Base-by-base conservation (phyloP, 1,284 basidiomycete species). In the Thecaphora thlaspeos region DNA sequence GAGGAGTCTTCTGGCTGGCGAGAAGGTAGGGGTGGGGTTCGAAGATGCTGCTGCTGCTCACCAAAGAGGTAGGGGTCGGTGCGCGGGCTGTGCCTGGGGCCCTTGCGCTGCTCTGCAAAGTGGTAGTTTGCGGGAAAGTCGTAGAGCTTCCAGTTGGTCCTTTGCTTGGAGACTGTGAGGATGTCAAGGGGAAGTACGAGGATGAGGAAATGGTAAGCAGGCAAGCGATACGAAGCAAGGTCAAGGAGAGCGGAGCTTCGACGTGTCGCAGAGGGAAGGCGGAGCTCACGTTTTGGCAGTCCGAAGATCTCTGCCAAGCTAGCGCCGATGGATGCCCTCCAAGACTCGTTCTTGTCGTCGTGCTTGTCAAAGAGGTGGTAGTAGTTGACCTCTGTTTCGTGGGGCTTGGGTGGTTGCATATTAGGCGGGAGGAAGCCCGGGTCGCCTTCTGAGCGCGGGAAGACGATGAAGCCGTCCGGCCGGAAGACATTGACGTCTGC, bases 61-160 rank as follows among this genome's bases (percentile, higher is more conserved):
- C 66, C 69, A 21, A 67, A 71, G 3, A 71, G 57, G 37, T 71
- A 70, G 2, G 67, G 54, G 38, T 71, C 69, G 12, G 69, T 71
- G 23, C 69, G 51, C 2, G 43, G 50, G 7, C 46, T 41, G 19
- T 39, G 19, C 1, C 50, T 43, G 0, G 57, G 57, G 8, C 69
- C 69, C 37, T 69, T 71, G 43, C 69, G 64, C 45, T 71, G 69
- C 43, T 71, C 69, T n/a, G 66, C 55, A 14, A 71, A 57, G 21
- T 26, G 4, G 43, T 71, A 71, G 38, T 70, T 30, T 4, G 43
- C 44, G 10, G 69, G 69, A 45, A 68, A 71, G 48, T 61, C 50
- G 45, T 61, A 51, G 1, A 71, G 51, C 48, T 52, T 53, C 69
- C 69, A 71, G 21, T 57, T 55, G 26, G 49, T 36, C 18, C 53